Evolutionary conservation across 805 yeast species (phyloP).

Genomic region (Sungouiozyma intestinalis): DNA sequence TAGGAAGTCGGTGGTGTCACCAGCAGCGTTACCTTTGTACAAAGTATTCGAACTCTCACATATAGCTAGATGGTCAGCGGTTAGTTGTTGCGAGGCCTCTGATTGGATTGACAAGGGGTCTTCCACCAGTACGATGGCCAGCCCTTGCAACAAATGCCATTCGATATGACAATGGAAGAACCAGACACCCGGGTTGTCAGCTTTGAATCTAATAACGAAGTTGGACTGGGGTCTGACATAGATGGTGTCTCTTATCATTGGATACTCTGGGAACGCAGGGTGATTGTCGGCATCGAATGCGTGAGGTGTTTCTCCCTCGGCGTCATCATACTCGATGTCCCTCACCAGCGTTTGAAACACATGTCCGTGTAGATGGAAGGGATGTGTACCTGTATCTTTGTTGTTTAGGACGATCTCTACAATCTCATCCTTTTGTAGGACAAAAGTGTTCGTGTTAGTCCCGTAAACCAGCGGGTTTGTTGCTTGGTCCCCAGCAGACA

Average conservation of each 20-base stretch:
- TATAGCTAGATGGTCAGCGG: slow-evolving; percentile 47
- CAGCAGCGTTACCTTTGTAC: slow-evolving; percentile 81
- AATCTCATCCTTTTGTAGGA: slow-evolving; percentile 44
- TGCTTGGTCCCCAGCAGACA: slow-evolving; percentile 56
- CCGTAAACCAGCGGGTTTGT: slow-evolving; percentile 55
- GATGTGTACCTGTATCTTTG: slow-evolving; percentile 85
- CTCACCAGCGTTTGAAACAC: slow-evolving; percentile 74
- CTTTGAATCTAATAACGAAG: slow-evolving; percentile 76
- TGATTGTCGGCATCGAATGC: slow-evolving; percentile 44
- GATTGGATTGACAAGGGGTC: slow-evolving; percentile 65
- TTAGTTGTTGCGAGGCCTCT: slow-evolving; percentile 42
- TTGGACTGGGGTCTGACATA: slow-evolving; percentile 77
- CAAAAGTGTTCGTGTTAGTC: slow-evolving; percentile 63
- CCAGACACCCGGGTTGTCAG: slow-evolving; percentile 98
- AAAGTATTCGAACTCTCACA: slow-evolving; percentile 51
- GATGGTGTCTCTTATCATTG: slow-evolving; percentile 76
- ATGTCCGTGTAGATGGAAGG: slow-evolving; percentile 93
- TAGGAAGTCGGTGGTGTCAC: slow-evolving; percentile 47
- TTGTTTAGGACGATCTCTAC: slow-evolving; percentile 80
- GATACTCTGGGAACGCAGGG: slow-evolving; percentile 53
- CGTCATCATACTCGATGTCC: slow-evolving; percentile 48
- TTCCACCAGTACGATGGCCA: slow-evolving; percentile 71
- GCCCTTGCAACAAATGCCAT: slow-evolving; percentile 96
- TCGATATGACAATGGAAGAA: slow-evolving; percentile 98
- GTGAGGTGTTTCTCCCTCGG: slow-evolving; percentile 42